Percentiles rank a stretch among this genome's conserved stretches.
phyloP scores from a whole-genome alignment of 495 filamentous ascomycete genomes.

The Hyaloscypha hepaticicola region DNA sequence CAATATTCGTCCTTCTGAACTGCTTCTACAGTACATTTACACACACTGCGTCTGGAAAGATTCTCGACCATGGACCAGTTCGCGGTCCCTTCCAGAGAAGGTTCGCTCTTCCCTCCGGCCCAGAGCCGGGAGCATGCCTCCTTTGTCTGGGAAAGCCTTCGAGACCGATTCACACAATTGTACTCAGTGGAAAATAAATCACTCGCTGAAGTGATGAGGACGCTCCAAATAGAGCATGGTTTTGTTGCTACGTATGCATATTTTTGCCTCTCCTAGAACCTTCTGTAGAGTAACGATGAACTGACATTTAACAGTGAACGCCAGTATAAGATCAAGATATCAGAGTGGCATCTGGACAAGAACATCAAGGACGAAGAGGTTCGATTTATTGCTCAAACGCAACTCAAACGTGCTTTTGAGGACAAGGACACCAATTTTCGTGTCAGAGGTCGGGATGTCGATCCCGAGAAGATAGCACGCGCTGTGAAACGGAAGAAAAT shows the following conservation, averaged over 20 bases:
- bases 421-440: slow-evolving; percentile 7
- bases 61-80: not conserved
- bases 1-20: not conserved
- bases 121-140: not conserved
- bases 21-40: not conserved
- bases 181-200: not conserved
- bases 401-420: not conserved
- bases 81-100: not conserved
- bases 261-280: not conserved
- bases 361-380: not conserved
- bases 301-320: not conserved
- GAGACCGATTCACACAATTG: not conserved
- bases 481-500: not conserved
- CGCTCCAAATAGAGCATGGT: not conserved
- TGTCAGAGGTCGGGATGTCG: slow-evolving; percentile 5
- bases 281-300: not conserved
- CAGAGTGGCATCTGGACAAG: slow-evolving; percentile 1
- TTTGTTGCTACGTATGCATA: not conserved
- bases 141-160: not conserved
- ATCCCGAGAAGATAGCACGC: slow-evolving; percentile 5
- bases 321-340: slow-evolving; percentile 5
- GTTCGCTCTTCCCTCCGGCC: not conserved
- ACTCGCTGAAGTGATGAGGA: not conserved
- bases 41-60: not conserved
- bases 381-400: not conserved